Evolutionary conservation across 768 basidiomycete genomes (phyloP), one percentile per base, ranked within the genome.

Genomic region (Exidia glandulosa): DNA sequence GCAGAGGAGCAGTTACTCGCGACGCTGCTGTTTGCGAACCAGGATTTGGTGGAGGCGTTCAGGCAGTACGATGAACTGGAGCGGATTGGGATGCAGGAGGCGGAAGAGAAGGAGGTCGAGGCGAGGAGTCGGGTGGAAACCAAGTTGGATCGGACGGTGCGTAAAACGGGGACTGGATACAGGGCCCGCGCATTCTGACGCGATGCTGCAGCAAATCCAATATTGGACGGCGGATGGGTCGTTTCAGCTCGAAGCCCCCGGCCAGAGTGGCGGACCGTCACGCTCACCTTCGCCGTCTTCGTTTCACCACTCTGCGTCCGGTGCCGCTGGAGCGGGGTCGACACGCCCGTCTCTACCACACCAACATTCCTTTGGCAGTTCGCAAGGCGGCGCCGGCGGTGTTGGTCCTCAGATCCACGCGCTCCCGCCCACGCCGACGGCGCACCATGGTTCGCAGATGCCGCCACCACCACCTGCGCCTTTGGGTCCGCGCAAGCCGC

Each of bases 61-160:
- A 75, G 78, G 57, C 81, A 88, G 66, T 85, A 92, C 65, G 87
- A 92, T 12, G 91, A 95, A 66, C 74, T 92, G 34, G 79, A 85
- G 63, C 76, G 84, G 25, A 76, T 91, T 19, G 89, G 79, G 14
- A 68, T 77, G 34, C 84, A 76, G 57, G 76, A 74, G 62, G 69
- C 66, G 55, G 74, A 80, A 58, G 73, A 89, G 70, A 74, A 81
- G 25, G 78, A 81, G 64, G 79, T 81, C 2, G 80, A 89, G 65
- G 84, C 90, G 64, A 74, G 83, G 61, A 93, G 90, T 67, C 77
- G 77, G 66, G 83, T 77, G 63, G 87, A 92, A 45, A 77, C 75
- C 2, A 79, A 79, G 63, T 80, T 90, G 72, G 84, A 85, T 69
- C 75, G 81, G 58, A 77, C 77, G 66, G 92, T 93, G 63, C 63